Evolutionary conservation across 2,329 filamentous ascomycete genomes (phyloP), one percentile per base, ranked within the genome.

Genomic region (Xylaria sp.): DNA sequence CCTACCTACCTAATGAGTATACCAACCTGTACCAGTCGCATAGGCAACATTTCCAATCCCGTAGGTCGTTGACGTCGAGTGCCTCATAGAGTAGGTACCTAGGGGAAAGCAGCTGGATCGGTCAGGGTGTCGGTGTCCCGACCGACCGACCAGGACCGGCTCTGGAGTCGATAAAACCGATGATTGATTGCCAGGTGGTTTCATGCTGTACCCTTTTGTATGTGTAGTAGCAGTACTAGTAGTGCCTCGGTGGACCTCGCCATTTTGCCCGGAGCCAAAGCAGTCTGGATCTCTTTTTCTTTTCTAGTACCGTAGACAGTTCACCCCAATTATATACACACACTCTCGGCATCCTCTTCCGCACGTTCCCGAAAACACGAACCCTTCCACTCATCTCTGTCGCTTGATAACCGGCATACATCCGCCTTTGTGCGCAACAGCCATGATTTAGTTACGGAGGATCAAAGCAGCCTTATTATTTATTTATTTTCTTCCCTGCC

Each of bases 261-360:
- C 15, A 64, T 53, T 63, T 63, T 46, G 58, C 61, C 69, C 60
- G 69, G 66, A 60, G 32, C 58, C 36, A 64, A 32, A 43, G 45
- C 34, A 59, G 43, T 45, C 63, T 60, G 34, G 45, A 60, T 61
- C 63, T 41, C 25, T 56, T 45, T 52, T 48, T 32, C 57, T 56
- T 32, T 55, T 28, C 58, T 43, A 60, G 43, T 23, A 20, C 36
- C 6, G 41, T 28, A 66, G 28, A 18, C 48, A 10, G 13, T 1
- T 30, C 36, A 41, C 58, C 59, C 39, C 25, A 39, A 7, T 53
- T 43, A 52, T 53, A 34, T 28, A 48, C 20, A n/a, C 57, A 34
- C 20, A 43, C 25, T 65, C 57, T 62, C 67, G 64, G 67, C 69
- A 65, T 59, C 53, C 45, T 65, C 60, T 71, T 63, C 64, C 67